Conservation (phyloP, 2,329 filamentous ascomycete species). For the Ascosphaera aggregata region DNA sequence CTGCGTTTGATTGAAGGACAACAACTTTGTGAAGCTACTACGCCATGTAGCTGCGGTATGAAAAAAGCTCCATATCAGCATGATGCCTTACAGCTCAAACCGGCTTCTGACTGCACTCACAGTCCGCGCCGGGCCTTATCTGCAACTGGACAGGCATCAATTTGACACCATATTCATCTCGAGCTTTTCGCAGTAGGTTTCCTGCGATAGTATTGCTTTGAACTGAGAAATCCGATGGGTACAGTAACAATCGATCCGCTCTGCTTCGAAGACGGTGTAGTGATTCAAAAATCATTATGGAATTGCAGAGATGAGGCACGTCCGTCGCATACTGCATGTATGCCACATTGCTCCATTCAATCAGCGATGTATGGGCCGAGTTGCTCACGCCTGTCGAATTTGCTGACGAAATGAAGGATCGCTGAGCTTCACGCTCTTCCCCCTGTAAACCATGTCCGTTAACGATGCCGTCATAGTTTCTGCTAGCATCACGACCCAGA, state of each 20-base stretch:
- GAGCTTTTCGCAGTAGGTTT: constrained; percentile 21
- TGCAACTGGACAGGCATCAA: constrained; percentile 20
- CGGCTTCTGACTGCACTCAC: not conserved
- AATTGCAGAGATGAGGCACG: constrained; percentile 13
- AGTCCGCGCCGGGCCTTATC: constrained; percentile 5
- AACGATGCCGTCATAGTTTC: not conserved
- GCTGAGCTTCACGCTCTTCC: too few relatives aligned
- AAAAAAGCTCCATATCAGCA: too few relatives aligned
- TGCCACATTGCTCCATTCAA: constrained; percentile 11
- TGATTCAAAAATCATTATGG: constrained; percentile 14
- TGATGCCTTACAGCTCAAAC: too few relatives aligned
- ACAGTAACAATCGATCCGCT: constrained; percentile 12
- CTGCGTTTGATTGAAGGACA: constrained; percentile 40
- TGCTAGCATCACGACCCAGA: not conserved
- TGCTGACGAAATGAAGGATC: too few relatives aligned
- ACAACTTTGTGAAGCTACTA: constrained; percentile 38
- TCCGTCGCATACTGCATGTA: constrained; percentile 14
- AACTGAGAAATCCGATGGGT: constrained; percentile 8
- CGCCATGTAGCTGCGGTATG: constrained; percentile 29
- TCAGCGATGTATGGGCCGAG: too few relatives aligned
- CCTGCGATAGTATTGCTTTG: constrained; percentile 5
- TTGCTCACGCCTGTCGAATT: too few relatives aligned
- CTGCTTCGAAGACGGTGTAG: constrained; percentile 10
- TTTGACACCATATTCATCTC: constrained; percentile 23
- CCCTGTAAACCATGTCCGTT: too few relatives aligned